These are phyloP conservation scores for Camelina laxa DNA, from an alignment of 345 rosid genomes.

Conservation along the genomic window DNA sequence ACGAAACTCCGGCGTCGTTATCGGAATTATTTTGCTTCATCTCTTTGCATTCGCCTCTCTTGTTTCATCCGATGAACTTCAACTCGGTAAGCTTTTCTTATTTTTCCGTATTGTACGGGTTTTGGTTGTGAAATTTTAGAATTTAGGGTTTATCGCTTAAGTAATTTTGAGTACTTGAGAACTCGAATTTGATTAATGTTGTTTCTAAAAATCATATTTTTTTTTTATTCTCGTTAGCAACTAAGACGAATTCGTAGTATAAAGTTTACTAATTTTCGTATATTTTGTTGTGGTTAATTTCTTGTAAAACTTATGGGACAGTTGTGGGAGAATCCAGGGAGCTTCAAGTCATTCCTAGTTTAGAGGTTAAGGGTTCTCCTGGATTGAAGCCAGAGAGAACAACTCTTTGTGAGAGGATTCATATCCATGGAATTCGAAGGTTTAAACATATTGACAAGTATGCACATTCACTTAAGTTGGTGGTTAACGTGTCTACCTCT, in stretches of 20 bases:
- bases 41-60: conserved; percentile 34
- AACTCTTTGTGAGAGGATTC: conserved; percentile 72
- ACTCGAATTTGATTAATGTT: conserved; percentile 4
- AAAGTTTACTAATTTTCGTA: too few species aligned
- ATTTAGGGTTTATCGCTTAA: conserved; percentile 48
- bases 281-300: not conserved
- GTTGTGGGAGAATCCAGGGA: conserved; percentile 57
- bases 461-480: conserved; percentile 70
- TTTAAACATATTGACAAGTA: conserved; percentile 59
- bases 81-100: conserved; percentile 48
- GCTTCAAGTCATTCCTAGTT: conserved; percentile 55
- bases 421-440: conserved; percentile 68
- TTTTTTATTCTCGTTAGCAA: not conserved
- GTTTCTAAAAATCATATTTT: not conserved
- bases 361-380: conserved; percentile 66
- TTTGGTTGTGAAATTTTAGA: conserved; percentile 8
- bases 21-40: conserved; percentile 41
- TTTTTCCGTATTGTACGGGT: not conserved
- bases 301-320: conserved; percentile 33
- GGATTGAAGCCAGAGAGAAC: conserved; percentile 64
- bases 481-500: conserved; percentile 50
- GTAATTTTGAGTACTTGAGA: not conserved
- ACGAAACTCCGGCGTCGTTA: conserved; percentile 45
- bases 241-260: not conserved
- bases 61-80: conserved; percentile 45